Percentiles rank a stretch among this genome's conserved stretches.
These are phyloP conservation scores for Castanospermum australe DNA, from an alignment of 306 rosid genomes.

Conservation along the genomic window DNA sequence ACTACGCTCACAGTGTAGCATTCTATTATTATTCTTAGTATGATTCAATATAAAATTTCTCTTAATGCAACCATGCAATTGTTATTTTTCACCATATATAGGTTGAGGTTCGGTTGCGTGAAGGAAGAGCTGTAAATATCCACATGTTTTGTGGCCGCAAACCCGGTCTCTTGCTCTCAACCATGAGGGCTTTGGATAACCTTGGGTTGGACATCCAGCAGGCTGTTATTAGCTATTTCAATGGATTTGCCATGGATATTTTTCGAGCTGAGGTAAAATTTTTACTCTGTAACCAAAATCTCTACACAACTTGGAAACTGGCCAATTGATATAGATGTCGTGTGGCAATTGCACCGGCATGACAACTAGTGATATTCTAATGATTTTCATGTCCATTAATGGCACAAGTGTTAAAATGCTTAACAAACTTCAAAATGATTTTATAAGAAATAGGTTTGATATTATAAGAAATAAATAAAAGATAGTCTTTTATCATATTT, in stretches of 20 bases:
- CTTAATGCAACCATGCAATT: not conserved
- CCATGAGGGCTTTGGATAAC: conserved; percentile 62
- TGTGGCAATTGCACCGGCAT: not conserved
- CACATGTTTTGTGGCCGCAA: conserved; percentile 67
- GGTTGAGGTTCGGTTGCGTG: conserved; percentile 66
- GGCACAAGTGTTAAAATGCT: not conserved
- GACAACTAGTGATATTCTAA: not conserved
- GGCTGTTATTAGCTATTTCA: conserved; percentile 72
- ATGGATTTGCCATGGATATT: conserved; percentile 75
- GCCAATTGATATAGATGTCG: not conserved
- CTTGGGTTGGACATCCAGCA: conserved; percentile 75
- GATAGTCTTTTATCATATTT: too few species aligned
- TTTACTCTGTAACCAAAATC: not conserved
- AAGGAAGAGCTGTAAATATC: conserved; percentile 67
- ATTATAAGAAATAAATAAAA: too few species aligned
- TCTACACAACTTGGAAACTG: not conserved
- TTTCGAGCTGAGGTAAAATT: conserved; percentile 65
- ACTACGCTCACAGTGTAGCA: not conserved
- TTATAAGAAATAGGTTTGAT: too few species aligned
- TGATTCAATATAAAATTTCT: not conserved
- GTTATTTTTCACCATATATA: not conserved
- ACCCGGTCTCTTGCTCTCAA: conserved; percentile 68
- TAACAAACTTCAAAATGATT: too few species aligned
- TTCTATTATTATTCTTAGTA: not conserved
- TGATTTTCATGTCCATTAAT: not conserved